These are phyloP conservation scores for Pholiota adiposa DNA, from an alignment of 1,284 basidiomycete genomes.

Conservation along the genomic window DNA sequence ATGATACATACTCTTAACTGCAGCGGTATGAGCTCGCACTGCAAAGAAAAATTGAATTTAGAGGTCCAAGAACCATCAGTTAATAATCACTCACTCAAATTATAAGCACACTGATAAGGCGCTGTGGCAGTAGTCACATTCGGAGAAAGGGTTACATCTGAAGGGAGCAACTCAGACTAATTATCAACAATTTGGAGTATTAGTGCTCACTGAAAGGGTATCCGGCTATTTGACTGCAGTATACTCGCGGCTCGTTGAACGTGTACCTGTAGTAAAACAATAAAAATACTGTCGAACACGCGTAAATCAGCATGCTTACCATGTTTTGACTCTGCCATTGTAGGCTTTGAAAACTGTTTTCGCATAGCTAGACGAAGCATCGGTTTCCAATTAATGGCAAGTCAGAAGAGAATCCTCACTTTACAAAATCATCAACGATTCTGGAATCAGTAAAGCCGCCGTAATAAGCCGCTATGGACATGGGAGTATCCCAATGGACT, in stretches of 20 bases:
- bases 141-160: constrained; percentile 43
- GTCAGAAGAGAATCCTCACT: constrained; percentile 32
- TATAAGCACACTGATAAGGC: constrained; percentile 46
- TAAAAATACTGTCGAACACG: not conserved
- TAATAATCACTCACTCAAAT: constrained; percentile 38
- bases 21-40: constrained; percentile 53
- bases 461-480: constrained; percentile 49
- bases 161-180: too few species aligned
- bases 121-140: constrained; percentile 45
- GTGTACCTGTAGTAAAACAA: constrained; percentile 39
- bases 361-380: constrained; percentile 40
- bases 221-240: constrained; percentile 39
- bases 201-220: constrained; percentile 51
- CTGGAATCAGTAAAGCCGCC: constrained; percentile 49
- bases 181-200: too few species aligned
- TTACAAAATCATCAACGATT: constrained; percentile 49
- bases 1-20: constrained; percentile 42
- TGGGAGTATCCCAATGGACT: constrained; percentile 55
- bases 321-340: constrained; percentile 51
- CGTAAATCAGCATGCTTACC: too few species aligned
- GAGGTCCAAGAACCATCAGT: not conserved
- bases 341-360: constrained; percentile 51
- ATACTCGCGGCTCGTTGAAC: constrained; percentile 53
- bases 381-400: not conserved
- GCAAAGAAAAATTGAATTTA: not conserved